Evolutionary conservation across 176 grass and related monocot species (phyloP), one percentile per base, ranked within the genome.

Genomic region (Chloris gayana): DNA sequence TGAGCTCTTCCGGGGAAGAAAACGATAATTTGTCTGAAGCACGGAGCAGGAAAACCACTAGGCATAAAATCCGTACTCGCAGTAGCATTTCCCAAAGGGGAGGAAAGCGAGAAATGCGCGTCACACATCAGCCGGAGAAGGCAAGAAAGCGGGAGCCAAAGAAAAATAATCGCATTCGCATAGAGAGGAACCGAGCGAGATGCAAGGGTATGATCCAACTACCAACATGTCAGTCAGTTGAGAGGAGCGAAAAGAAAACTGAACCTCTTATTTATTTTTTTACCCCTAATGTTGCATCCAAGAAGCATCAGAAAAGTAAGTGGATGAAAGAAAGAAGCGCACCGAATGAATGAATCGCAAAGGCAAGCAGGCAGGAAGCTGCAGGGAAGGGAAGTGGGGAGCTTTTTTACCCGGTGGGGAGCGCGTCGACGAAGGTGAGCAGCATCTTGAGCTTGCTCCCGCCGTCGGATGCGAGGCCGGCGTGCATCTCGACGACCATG

Each of bases 391-490:
- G 0, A 84, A 39, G n/a, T 21, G 32, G 13, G 18, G 44, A 39
- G 39, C 24, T 18, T 12, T 65, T 65, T 58, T 87, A 94, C 89
- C 92, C 92, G 82, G 44, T 53, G 80, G 92, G 89, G n/a, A 94
- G 89, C 72, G 77, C 47, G 78, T 91, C 92, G 81, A 94, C 64
- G 74, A 58, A 91, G 86, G 89, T 91, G 68, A 89, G 92, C 24
- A 94, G 89, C 92, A 94, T 94, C 92, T 91, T 94, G 73, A 94
- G 92, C 84, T 94, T 94, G 89, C 92, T 94, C 11, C 92, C 92
- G 44, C 89, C 92, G 72, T 94, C 89, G 45, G 89, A 91, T 21
- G 92, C 86, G 29, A 94, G 88, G 0, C 92, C 92, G 0, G 92
- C 86, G 86, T 91, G 86, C 92, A 94, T 94, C 92, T 91, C 92